These are phyloP conservation scores for Lepidium campestre DNA, from an alignment of 441 rosid genomes.

Conservation along the genomic window DNA sequence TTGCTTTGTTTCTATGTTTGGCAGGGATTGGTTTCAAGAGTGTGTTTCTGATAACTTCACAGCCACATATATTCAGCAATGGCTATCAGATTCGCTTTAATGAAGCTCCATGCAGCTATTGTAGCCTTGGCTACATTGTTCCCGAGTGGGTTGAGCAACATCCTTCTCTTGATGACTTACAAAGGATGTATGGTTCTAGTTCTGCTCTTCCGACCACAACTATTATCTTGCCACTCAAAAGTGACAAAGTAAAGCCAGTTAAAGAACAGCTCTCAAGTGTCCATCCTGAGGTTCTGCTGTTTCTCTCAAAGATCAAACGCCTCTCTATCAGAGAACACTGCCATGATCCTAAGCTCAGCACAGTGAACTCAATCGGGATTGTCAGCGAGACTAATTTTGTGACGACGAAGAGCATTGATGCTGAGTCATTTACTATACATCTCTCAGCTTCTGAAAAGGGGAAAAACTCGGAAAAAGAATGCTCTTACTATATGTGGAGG, in stretches of 20 bases:
- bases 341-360: conserved; percentile 33
- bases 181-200: conserved; percentile 39
- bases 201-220: conserved; percentile 55
- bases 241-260: conserved; percentile 56
- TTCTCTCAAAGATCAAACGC: conserved; percentile 57
- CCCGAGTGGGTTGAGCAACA: conserved; percentile 74
- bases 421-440: conserved; percentile 55
- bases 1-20: neutral
- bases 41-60: conserved; percentile 58
- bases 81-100: conserved; percentile 65
- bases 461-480: conserved; percentile 20
- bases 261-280: conserved; percentile 56
- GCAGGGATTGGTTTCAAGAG: conserved; percentile 82
- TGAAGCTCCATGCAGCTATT: conserved; percentile 57
- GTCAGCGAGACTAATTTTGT: conserved; percentile 48
- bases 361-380: conserved; percentile 48
- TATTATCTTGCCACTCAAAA: conserved; percentile 57
- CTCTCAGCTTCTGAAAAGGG: conserved; percentile 40
- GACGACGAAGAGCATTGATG: conserved; percentile 61
- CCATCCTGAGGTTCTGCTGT: conserved; percentile 64
- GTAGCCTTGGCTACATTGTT: conserved; percentile 63
- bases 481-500: conserved; percentile 67
- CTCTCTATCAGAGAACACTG: conserved; percentile 56
- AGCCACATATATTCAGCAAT: conserved; percentile 63
- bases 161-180: conserved; percentile 41